Evolutionary conservation across 2,329 filamentous ascomycete genomes (phyloP), one percentile per base, ranked within the genome.

Genomic region (Fusarium secorum): DNA sequence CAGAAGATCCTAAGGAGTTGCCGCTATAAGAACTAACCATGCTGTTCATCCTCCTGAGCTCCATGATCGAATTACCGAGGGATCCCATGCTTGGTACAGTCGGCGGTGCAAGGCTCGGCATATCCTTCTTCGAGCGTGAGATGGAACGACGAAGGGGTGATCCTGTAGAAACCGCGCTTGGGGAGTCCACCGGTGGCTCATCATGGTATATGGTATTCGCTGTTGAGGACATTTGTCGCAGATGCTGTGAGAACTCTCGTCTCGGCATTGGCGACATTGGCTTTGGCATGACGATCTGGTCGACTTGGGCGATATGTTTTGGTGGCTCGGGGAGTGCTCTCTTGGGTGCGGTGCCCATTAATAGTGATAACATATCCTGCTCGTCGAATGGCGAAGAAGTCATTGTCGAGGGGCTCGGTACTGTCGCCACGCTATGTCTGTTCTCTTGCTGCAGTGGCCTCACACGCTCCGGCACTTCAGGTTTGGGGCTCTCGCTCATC

Each of bases 41-140:
- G 77, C 85, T 88, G 79, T 89, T 88, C 86, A 88, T 89, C 54
- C 86, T 82, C 14, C 87, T 83, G 60, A 89, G 83, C 76, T 87
- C 84, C 22, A 83, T 82, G 33, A 88, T 83, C 5, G 85, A 82
- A 65, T 77, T 79, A n/a, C 82, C 78, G 17, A 85, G 75, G 11
- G 75, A 75, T 14, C 65, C 59, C 60, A 65, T 46, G 33, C 55
- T 62, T 38, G 36, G 53, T 28, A 22, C 57, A 24, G 53, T 38
- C 4, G 60, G 66, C 18, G 59, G 63, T 18, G 56, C 60, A 24
- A 66, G 33, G 14, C 41, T 36, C 0, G 66, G 58, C 35, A 68
- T 73, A 20, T 71, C 67, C 36, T 65, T 70, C 48, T 66, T 30
- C 1, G 55, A 65, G 8, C 68, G 68, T 9, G 73, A 65, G 7